Evolutionary conservation across 2,329 filamentous ascomycete genomes (phyloP).

Genomic region (Penicillium psychrosexuale): DNA sequence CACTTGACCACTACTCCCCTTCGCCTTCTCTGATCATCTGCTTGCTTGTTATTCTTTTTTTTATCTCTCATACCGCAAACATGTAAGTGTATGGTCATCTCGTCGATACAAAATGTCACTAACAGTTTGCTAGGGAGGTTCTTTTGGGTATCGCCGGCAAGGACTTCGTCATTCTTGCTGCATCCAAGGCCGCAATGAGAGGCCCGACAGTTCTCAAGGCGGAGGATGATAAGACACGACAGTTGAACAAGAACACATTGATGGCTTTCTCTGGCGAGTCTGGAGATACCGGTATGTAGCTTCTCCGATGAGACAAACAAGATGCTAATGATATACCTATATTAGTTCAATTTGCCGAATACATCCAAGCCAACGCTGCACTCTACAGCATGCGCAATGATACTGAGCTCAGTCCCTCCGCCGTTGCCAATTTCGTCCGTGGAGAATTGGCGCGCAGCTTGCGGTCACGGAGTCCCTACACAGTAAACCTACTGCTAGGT

Average conservation of each 20-base stretch:
- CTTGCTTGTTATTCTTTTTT: slow-evolving; percentile 16
- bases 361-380: slow-evolving; percentile 96
- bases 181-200: slow-evolving; percentile 97
- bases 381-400: slow-evolving; percentile 99
- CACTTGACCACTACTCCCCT: slow-evolving; percentile 22
- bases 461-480: slow-evolving; percentile 90
- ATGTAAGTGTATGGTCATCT: slow-evolving; percentile 25
- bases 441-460: slow-evolving; percentile 88
- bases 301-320: not conserved
- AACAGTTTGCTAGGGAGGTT: slow-evolving; percentile 71
- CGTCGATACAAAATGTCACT: slow-evolving; percentile 11
- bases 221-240: slow-evolving; percentile 91
- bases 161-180: slow-evolving; percentile 97
- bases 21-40: slow-evolving; percentile 21
- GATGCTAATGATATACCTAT: slow-evolving; percentile 14
- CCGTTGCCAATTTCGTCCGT: slow-evolving; percentile 88
- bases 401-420: slow-evolving; percentile 83
- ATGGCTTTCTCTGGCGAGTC: slow-evolving; percentile 96
- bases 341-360: slow-evolving; percentile 96
- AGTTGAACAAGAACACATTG: slow-evolving; percentile 87
- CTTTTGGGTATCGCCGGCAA: slow-evolving; percentile 97
- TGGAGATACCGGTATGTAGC: slow-evolving; percentile 76
- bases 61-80: slow-evolving; percentile 20
- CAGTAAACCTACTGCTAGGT: slow-evolving; percentile 91
- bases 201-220: slow-evolving; percentile 94